Evolutionary conservation across 2,329 filamentous ascomycete species (phyloP).

Genomic region (Penicillium sp.): DNA sequence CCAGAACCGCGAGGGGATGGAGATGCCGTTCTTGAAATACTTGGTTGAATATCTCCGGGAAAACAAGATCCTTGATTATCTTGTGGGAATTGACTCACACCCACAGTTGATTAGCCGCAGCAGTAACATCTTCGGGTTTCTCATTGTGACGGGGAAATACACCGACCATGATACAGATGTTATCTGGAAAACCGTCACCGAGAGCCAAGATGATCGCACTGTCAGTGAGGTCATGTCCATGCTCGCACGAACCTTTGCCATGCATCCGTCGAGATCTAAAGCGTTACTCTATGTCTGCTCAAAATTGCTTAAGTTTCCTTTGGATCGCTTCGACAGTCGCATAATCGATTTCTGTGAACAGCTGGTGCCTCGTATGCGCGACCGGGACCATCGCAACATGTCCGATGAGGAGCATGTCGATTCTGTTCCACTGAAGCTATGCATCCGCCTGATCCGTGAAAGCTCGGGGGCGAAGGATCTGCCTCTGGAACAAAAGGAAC

Average conservation of each 20-base stretch:
- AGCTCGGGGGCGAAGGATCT: constrained; percentile 59
- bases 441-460: constrained; percentile 69
- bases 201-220: constrained; percentile 80
- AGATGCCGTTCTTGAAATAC: constrained; percentile 58
- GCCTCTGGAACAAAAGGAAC: constrained; percentile 56
- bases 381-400: constrained; percentile 25
- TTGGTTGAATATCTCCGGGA: constrained; percentile 67
- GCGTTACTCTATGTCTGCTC: constrained; percentile 64
- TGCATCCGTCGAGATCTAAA: constrained; percentile 43
- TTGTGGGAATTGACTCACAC: constrained; percentile 87
- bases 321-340: constrained; percentile 60
- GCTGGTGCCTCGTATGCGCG: constrained; percentile 52
- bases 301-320: constrained; percentile 65
- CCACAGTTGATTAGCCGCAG: constrained; percentile 82
- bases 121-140: constrained; percentile 80
- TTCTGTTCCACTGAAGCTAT: constrained; percentile 52
- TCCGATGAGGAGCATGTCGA: constrained; percentile 32
- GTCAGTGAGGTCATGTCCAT: constrained; percentile 75
- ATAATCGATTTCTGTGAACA: constrained; percentile 63
- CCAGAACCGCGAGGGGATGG: constrained; percentile 39
- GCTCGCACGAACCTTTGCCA: constrained; percentile 50
- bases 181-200: constrained; percentile 79
- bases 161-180: constrained; percentile 68
- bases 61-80: constrained; percentile 75
- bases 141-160: constrained; percentile 76